Base-by-base conservation (phyloP, 257 asterid genomes). In the Thymus quinquecostatus region DNA sequence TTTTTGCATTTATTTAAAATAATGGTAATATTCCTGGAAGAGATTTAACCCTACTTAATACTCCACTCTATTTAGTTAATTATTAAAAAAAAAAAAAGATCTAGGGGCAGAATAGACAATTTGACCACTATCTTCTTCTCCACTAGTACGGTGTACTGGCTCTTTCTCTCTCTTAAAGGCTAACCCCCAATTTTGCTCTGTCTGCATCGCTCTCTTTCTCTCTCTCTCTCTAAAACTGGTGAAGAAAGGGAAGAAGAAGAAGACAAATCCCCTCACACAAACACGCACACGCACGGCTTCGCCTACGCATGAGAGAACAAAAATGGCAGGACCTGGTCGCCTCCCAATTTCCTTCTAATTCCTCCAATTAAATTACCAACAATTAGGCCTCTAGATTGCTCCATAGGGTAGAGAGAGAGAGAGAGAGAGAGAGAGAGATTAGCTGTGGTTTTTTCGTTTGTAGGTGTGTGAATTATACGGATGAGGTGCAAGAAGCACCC, bases 401-500 rank as follows among this genome's bases (percentile, higher is more conserved):
- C 8, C 4, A 32, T 6, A 14, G 9, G 58, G 41, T 12, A 43
- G 55, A 48, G 27, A 48, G 27, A 48, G 53, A 48, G 53, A 49
- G 2, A 13, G 8, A 66, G 3, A 34, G 2, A 49, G 33, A 34
- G 13, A 58, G 49, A 58, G 28, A 40, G 63, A 60, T 34, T n/a
- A 32, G 13, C 13, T 38, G 2, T 12, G 8, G 11, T 57, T 55
- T 27, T 45, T 51, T 14, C 8, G 3, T 0, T 51, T 55, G 30
- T n/a, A 38, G 41, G 41, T 10, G 60, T 27, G 21, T 38, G 3
- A 36, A 36, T 36, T 38, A 4, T 12, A 10, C 29, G 47, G 75
- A 92, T 87, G 97, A 88, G 82, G 95, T 92, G 98, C 77, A 83
- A 78, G 70, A 90, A 85, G 55, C 98, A 92, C 76, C 69, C 75